A percentile compares a stretch with the other conserved stretches of the same genome.
Evolutionary conservation across 768 basidiomycete species (phyloP).

Genomic region (Podaxis pistillaris): DNA sequence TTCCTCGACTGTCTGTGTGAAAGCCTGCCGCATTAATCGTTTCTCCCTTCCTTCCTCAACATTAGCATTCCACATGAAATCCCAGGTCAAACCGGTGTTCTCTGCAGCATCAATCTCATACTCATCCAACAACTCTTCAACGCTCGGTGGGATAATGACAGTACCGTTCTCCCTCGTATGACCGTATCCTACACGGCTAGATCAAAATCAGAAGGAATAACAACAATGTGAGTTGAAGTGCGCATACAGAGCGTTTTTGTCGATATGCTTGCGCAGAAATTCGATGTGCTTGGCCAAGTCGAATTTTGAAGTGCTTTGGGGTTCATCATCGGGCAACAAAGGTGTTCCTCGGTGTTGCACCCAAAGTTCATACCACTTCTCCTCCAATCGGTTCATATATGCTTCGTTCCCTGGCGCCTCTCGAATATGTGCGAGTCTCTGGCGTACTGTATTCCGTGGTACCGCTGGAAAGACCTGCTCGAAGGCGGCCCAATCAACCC

Average conservation of each 20-base stretch:
- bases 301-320: constrained; percentile 67
- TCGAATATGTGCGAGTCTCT: constrained; percentile 59
- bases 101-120: constrained; percentile 53
- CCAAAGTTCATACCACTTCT: constrained; percentile 82
- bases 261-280: constrained; percentile 77
- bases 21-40: constrained; percentile 54
- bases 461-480: constrained; percentile 79
- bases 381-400: constrained; percentile 77
- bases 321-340: constrained; percentile 70
- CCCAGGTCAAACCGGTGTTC: constrained; percentile 48
- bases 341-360: constrained; percentile 62
- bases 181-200: constrained; percentile 65
- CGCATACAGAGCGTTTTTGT: constrained; percentile 85
- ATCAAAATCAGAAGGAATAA: constrained; percentile 17
- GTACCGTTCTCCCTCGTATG: constrained; percentile 37
- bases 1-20: constrained; percentile 42
- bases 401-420: constrained; percentile 65
- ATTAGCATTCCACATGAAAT: constrained; percentile 70
- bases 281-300: constrained; percentile 78
- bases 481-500: constrained; percentile 70
- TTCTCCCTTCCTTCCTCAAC: constrained; percentile 80
- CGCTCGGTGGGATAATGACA: constrained; percentile 37
- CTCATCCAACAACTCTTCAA: constrained; percentile 40
- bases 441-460: constrained; percentile 69
- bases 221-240: neutral